phyloP scores from a whole-genome alignment of 495 filamentous ascomycete species.

The Xylaria acuta region DNA sequence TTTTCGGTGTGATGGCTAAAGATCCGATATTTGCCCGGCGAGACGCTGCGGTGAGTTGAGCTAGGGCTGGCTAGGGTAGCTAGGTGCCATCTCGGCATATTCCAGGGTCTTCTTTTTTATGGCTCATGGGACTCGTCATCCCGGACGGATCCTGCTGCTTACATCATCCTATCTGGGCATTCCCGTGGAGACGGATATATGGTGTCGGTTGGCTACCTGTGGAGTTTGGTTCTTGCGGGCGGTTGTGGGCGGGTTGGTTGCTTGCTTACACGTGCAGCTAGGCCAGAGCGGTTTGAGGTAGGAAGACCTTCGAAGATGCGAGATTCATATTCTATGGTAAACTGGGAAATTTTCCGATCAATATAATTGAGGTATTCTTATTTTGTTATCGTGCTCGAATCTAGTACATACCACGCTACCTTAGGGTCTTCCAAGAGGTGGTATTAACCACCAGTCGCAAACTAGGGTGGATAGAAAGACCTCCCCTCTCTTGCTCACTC shows the following conservation, averaged over 20 bases:
- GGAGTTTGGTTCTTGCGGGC: not conserved
- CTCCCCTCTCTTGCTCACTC: not conserved
- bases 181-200: not conserved
- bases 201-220: not conserved
- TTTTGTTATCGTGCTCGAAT: not conserved
- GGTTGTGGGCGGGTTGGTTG: not conserved
- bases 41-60: not conserved
- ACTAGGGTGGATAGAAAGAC: not conserved
- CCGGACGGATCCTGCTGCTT: not conserved
- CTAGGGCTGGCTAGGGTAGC: not conserved
- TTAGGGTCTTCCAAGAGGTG: not conserved
- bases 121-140: constrained; percentile 16
- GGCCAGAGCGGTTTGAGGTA: not conserved
- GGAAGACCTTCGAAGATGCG: not conserved
- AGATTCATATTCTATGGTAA: not conserved
- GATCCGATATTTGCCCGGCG: not conserved
- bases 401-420: not conserved
- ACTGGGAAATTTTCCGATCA: not conserved
- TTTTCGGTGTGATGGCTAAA: not conserved
- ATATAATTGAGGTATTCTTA: not conserved
- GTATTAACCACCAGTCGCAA: not conserved
- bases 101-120: not conserved
- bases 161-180: not conserved
- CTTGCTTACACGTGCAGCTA: not conserved
- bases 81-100: not conserved